Evolutionary conservation across 1,284 basidiomycete species (phyloP), one percentile per base, ranked within the genome.

Genomic region (Leccinum fallax): DNA sequence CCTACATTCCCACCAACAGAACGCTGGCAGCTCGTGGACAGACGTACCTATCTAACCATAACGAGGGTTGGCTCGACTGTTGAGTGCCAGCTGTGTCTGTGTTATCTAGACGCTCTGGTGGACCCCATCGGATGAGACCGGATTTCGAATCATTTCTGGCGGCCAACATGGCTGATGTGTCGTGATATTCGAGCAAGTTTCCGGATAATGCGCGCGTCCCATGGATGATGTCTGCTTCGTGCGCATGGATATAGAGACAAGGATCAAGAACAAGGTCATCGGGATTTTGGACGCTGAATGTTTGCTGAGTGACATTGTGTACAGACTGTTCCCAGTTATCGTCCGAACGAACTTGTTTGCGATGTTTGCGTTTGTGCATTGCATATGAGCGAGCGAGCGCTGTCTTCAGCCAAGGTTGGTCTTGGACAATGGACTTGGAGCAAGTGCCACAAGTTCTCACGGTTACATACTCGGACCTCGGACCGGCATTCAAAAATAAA

Each of bases 21-120:
- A 61, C 21, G 24, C 54, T 59, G 58, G 55, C 15, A 63, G 30
- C 60, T 64, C 57, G 49, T 64, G 61, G 38, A 64, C 43, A 58
- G 19, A 76, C 65, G 61, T 64, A 78, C 88, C 76, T 82, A 86
- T 89, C 88, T 83, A 80, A 88, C 88, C 63, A 88, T 78, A 85
- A 81, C 84, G 5, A 83, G 64, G 24, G 62, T 55, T n/a, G 58
- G n/a, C 49, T 57, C 38, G 32, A 21, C 36, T 52, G 38, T 53
- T 61, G 57, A 48, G 57, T 28, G 21, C 30, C 24, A 24, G 32
- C 56, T n/a, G 43, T 49, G 16, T 62, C 64, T 24, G 46, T 46
- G 30, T 58, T 59, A 56, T 48, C 38, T 15, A 63, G n/a, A 58
- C 15, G 15, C 11, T 67, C 64, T 34, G 38, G 51, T 46, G 43